Conservation (phyloP, 2,329 filamentous ascomycete species). For the Eutypa lata region DNA sequence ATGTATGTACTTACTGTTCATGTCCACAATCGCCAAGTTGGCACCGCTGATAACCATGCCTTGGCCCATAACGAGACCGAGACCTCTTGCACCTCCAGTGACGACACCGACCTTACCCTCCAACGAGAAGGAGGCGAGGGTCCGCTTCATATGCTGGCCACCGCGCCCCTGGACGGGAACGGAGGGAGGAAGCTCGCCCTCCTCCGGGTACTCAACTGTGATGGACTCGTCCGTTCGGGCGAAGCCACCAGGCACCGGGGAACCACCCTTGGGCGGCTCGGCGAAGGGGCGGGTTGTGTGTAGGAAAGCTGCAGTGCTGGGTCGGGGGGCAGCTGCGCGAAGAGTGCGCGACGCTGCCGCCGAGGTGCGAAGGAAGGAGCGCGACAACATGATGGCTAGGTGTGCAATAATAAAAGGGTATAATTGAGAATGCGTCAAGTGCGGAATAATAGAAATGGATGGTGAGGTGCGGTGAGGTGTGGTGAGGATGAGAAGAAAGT, state of each 20-base stretch:
- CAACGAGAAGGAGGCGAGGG: conserved; percentile 80
- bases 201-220: conserved; percentile 73
- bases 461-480: background rate
- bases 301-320: conserved; percentile 15
- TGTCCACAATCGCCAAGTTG: conserved; percentile 86
- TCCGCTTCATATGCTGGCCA: conserved; percentile 79
- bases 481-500: background rate
- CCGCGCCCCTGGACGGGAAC: conserved; percentile 71
- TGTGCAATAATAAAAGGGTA: background rate
- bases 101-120: conserved; percentile 81
- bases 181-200: conserved; percentile 68
- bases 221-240: conserved; percentile 79
- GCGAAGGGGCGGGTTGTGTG: conserved; percentile 22
- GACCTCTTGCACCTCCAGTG: conserved; percentile 83
- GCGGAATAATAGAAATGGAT: no score
- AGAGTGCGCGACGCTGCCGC: conserved; percentile 14
- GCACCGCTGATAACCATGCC: conserved; percentile 85
- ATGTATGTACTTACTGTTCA: conserved; percentile 67
- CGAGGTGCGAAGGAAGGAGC: conserved; percentile 14
- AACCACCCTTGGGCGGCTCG: conserved; percentile 19
- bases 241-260: conserved; percentile 55
- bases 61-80: conserved; percentile 91
- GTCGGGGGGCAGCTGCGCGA: conserved; percentile 15
- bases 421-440: background rate
- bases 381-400: conserved; percentile 12